phyloP scores from a whole-genome alignment of 208 protist species.

The Wallacemonas sp. region DNA sequence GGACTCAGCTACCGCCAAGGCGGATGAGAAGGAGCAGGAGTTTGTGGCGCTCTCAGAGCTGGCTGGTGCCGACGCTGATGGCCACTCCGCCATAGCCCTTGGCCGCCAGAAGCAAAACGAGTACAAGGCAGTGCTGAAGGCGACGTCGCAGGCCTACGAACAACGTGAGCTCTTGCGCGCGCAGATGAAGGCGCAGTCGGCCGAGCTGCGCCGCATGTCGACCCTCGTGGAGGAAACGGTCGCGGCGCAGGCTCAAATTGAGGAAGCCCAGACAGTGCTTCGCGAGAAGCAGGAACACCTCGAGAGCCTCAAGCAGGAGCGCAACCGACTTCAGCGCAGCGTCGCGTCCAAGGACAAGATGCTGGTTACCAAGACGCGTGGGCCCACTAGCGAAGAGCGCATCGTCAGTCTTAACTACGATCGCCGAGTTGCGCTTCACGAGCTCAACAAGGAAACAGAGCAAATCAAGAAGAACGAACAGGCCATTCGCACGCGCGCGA shows the following conservation, averaged over 20 bases:
- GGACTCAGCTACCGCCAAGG: slow-evolving; percentile 21
- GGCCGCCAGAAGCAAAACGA: slow-evolving; percentile 34
- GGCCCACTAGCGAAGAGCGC: slow-evolving; percentile 44
- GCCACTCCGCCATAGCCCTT: slow-evolving; percentile 19
- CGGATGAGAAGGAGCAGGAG: slow-evolving; percentile 32
- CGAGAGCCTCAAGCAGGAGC: slow-evolving; percentile 40
- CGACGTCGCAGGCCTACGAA: slow-evolving; percentile 29
- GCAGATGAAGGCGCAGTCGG: slow-evolving; percentile 40
- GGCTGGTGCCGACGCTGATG: slow-evolving; percentile 30
- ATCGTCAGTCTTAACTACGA: slow-evolving; percentile 59
- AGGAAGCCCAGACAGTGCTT: slow-evolving; percentile 48
- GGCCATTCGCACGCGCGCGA: slow-evolving; percentile 61
- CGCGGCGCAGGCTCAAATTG: slow-evolving; percentile 48
- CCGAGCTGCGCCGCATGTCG: slow-evolving; percentile 45
- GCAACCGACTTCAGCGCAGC: slow-evolving; percentile 25
- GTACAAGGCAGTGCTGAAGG: slow-evolving; percentile 28
- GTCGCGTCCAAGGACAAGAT: slow-evolving; percentile 52
- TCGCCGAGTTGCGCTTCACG: slow-evolving; percentile 54
- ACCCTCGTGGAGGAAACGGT: slow-evolving; percentile 47
- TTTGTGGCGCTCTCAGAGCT: slow-evolving; percentile 31
- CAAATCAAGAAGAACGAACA: slow-evolving; percentile 56
- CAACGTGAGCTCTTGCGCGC: slow-evolving; percentile 44
- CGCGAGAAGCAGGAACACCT: slow-evolving; percentile 57
- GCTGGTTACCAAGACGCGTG: slow-evolving; percentile 39
- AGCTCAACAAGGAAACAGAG: slow-evolving; percentile 49